Evolutionary conservation across 768 basidiomycete species (phyloP).

Genomic region (Hypholoma sublateritium): DNA sequence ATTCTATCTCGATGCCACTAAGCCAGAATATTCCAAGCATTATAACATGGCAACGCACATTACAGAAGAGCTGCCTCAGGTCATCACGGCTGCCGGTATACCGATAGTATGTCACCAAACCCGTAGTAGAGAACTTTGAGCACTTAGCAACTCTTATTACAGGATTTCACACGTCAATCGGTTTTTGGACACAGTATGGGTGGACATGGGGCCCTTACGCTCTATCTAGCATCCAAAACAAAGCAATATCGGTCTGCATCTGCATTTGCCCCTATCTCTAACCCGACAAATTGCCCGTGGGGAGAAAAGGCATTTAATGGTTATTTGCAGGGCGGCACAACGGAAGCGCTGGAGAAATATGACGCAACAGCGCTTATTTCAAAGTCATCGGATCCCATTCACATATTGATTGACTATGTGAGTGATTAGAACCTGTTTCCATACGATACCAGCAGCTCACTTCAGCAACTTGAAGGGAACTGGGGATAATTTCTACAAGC

Average conservation of each 20-base stretch:
- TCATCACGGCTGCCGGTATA: conserved; percentile 69
- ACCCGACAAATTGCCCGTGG: conserved; percentile 88
- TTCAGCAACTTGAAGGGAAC: conserved; percentile 54
- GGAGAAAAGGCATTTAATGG: conserved; percentile 89
- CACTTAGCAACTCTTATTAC: neutral
- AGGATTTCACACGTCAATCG: conserved; percentile 84
- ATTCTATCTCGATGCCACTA: conserved; percentile 93
- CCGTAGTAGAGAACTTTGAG: neutral
- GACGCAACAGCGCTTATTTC: conserved; percentile 86
- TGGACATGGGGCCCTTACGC: conserved; percentile 90
- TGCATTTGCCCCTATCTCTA: conserved; percentile 84
- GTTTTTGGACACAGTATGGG: conserved; percentile 98
- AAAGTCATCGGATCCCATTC: conserved; percentile 58
- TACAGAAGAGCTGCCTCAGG: conserved; percentile 78
- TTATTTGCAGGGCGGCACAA: conserved; percentile 74
- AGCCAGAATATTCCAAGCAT: conserved; percentile 64
- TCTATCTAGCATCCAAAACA: conserved; percentile 77
- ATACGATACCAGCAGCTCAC: neutral
- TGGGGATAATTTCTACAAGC: conserved; percentile 78
- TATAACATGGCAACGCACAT: conserved; percentile 92
- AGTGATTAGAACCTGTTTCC: conserved; percentile 21
- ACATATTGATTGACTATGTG: conserved; percentile 87
- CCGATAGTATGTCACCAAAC: conserved; percentile 61
- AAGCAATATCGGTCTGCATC: conserved; percentile 84
- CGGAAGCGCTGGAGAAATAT: conserved; percentile 72